Conservation (phyloP, 495 filamentous ascomycete species). For the Aspergillus diversus region DNA sequence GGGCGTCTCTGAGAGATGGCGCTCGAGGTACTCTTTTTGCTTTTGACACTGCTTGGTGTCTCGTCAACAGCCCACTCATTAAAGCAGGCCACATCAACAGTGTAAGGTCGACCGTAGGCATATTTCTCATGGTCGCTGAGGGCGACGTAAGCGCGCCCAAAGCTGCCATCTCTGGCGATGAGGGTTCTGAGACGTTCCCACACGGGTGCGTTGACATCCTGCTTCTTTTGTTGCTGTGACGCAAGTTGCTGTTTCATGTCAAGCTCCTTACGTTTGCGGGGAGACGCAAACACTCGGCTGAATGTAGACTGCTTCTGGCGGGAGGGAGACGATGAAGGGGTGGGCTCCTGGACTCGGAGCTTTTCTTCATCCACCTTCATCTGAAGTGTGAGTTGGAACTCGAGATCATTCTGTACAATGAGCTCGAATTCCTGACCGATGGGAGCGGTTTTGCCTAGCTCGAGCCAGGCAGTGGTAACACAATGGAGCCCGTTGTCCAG, state of each 20-base stretch:
- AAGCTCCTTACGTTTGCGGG: slow-evolving; percentile 91
- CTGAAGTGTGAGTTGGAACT: slow-evolving; percentile 95
- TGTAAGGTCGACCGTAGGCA: slow-evolving; percentile 84
- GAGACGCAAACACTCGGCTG: slow-evolving; percentile 88
- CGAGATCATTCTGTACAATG: slow-evolving; percentile 92
- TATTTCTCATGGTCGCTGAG: slow-evolving; percentile 87
- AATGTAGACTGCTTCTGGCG: slow-evolving; percentile 83
- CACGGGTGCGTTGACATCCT: slow-evolving; percentile 63
- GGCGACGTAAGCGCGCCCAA: slow-evolving; percentile 88
- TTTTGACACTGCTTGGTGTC: slow-evolving; percentile 79
- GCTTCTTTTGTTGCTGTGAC: slow-evolving; percentile 68
- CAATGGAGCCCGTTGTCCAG: slow-evolving; percentile 97
- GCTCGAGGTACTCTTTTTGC: slow-evolving; percentile 73
- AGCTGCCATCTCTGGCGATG: slow-evolving; percentile 88
- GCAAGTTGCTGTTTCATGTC: slow-evolving; percentile 81
- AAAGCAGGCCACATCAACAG: slow-evolving; percentile 87
- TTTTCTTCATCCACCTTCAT: slow-evolving; percentile 85
- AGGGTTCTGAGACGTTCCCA: slow-evolving; percentile 89
- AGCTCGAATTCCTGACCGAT: slow-evolving; percentile 99
- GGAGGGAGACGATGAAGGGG: slow-evolving; percentile 51
- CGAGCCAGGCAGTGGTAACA: slow-evolving; percentile 93
- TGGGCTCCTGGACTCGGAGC: slow-evolving; percentile 50
- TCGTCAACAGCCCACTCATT: slow-evolving; percentile 98
- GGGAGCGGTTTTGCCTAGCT: slow-evolving; percentile 88
- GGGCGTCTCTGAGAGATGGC: slow-evolving; percentile 67